phyloP scores from a whole-genome alignment of 768 basidiomycete species.

The Pleurotus salmoneostramineus region DNA sequence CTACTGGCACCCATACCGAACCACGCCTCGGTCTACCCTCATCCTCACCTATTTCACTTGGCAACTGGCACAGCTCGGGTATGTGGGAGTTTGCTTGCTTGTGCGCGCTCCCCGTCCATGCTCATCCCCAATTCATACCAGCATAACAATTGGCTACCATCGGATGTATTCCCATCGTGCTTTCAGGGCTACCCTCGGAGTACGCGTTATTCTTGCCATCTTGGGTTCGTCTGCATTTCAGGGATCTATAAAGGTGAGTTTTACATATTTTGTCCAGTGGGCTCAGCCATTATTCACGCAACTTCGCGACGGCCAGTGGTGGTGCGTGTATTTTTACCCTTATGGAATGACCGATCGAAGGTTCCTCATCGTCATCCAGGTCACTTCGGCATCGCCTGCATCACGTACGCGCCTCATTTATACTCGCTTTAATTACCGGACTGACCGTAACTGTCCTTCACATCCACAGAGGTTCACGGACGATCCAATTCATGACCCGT shows the following conservation, averaged over 20 bases:
- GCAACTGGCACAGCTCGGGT: conserved; percentile 75
- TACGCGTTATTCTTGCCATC: conserved; percentile 56
- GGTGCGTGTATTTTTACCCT: conserved; percentile 28
- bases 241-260: conserved; percentile 68
- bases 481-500: conserved; percentile 68
- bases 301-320: conserved; percentile 35
- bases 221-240: conserved; percentile 75
- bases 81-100: conserved; percentile 17
- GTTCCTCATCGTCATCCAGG: conserved; percentile 27
- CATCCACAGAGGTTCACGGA: conserved; percentile 58
- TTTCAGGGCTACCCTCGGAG: conserved; percentile 52
- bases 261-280: background rate
- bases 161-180: conserved; percentile 75
- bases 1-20: conserved; percentile 42
- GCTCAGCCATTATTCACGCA: background rate
- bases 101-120: background rate
- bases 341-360: background rate
- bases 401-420: conserved; percentile 42
- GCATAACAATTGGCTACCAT: conserved; percentile 76
- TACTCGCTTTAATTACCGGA: background rate
- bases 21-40: conserved; percentile 40
- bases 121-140: conserved; percentile 18
- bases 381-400: conserved; percentile 72
- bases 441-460: background rate
- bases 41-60: conserved; percentile 53